Evolutionary conservation across 2,329 filamentous ascomycete genomes (phyloP), one percentile per base, ranked within the genome.

Genomic region (Alternaria brassicicola): DNA sequence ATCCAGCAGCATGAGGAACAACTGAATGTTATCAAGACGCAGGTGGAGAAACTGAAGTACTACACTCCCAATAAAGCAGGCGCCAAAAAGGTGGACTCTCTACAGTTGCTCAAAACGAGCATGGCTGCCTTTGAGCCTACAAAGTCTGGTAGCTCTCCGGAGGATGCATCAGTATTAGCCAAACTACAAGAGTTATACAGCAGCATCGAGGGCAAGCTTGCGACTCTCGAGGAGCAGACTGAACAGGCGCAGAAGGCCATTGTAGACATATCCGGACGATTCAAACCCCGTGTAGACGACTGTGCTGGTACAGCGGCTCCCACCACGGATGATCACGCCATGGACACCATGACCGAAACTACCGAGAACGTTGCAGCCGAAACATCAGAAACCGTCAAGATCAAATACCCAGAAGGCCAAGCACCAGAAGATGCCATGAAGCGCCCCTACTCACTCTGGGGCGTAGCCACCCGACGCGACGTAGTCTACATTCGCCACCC

Each of bases 401-500:
- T 46, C 15, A 50, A 61, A 3, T 65, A 63, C 23, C 68, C 67
- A 4, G 48, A 63, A 41, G 68, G 65, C 3, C 67, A 71, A 19
- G 43, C 50, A n/a, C 59, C 65, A 3, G 58, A 68, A 43, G 62
- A 67, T 36, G 64, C 66, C n/a, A 70, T 70, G 62, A 53, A 64
- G 9, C 49, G 69, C 64, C 82, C 79, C 48, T 88, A 88, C 67
- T 82, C 81, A 1, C 78, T 88, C 21, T 81, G 83, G 42, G 86
- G 86, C 26, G 82, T 88, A 5, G 84, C 84, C 35, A 88, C 85
- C 3, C 80, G 83, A 47, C 80, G 84, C 1, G 82, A 85, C 65
- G 80, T 86, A 25, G 85, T 82, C 31, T 88, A 88, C 64, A 72
- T 88, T 15, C 78, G 86, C 17, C 78, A 79, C 25, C 78, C 77